A percentile compares a stretch with the other conserved stretches of the same genome.
Evolutionary conservation across 2,329 filamentous ascomycete species (phyloP).

Genomic region (Alternaria alternata): DNA sequence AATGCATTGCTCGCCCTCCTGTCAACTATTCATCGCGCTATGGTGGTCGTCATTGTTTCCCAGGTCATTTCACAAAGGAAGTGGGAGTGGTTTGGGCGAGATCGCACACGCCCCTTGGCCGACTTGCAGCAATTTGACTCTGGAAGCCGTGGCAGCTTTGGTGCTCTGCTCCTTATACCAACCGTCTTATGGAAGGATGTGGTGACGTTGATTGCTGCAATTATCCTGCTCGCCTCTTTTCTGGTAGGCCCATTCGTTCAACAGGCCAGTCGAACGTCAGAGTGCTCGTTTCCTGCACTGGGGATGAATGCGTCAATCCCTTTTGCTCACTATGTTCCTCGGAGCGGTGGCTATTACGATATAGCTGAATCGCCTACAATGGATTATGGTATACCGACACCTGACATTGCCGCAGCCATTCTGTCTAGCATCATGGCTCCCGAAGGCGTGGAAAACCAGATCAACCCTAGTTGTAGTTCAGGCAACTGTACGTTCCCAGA

Average conservation of each 20-base stretch:
- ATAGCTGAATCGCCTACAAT: background rate
- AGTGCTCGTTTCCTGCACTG: background rate
- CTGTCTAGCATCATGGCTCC: background rate
- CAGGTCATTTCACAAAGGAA: background rate
- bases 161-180: background rate
- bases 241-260: background rate
- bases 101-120: background rate
- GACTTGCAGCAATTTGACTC: background rate
- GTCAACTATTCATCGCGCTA: background rate
- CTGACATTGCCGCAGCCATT: background rate
- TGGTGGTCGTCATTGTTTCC: background rate
- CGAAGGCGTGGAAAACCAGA: background rate
- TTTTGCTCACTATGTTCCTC: background rate
- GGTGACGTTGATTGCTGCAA: background rate
- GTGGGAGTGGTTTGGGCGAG: background rate
- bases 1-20: background rate
- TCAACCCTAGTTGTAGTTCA: background rate
- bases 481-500: background rate
- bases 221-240: background rate
- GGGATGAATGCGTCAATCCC: background rate
- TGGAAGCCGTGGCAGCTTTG: background rate
- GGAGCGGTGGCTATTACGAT: background rate
- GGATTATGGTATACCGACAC: background rate
- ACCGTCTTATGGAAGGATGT: background rate
- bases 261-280: background rate